Percentiles rank a stretch among this genome's conserved stretches.
Conservation (phyloP, 805 yeast genomes). For the Cyberlindnera xishuangbannaensis region DNA sequence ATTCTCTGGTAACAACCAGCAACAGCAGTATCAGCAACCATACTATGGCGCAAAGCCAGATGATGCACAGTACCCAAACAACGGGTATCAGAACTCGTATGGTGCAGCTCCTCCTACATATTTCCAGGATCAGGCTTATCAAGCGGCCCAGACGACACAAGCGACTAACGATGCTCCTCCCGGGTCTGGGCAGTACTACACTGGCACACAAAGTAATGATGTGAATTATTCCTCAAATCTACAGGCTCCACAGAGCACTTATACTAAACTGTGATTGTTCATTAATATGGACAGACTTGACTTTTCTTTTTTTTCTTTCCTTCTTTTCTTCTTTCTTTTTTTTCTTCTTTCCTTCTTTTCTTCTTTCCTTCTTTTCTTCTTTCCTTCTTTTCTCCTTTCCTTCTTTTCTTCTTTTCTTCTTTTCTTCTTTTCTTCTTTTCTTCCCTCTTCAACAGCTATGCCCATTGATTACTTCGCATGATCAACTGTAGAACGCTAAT, state of each 20-base stretch:
- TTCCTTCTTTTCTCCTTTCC: no score
- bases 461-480: not conserved
- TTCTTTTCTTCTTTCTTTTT: not conserved
- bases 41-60: slow-evolving; percentile 7
- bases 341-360: not conserved
- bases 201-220: no score
- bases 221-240: no score
- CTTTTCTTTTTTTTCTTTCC: not conserved
- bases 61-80: not conserved
- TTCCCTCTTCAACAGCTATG: no score
- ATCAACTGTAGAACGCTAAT: not conserved
- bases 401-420: no score
- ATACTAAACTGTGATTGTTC: not conserved
- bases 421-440: no score
- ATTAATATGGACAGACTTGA: not conserved
- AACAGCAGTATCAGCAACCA: slow-evolving; percentile 8
- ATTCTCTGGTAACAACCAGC: slow-evolving; percentile 4
- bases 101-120: no score
- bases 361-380: not conserved
- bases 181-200: slow-evolving; percentile 2
- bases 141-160: no score
- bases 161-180: slow-evolving; percentile 17
- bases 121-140: no score
- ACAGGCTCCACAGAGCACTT: not conserved
- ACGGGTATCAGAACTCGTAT: no score